Conservation (phyloP, 495 filamentous ascomycete genomes). For the Hypoxylon cercidicola region DNA sequence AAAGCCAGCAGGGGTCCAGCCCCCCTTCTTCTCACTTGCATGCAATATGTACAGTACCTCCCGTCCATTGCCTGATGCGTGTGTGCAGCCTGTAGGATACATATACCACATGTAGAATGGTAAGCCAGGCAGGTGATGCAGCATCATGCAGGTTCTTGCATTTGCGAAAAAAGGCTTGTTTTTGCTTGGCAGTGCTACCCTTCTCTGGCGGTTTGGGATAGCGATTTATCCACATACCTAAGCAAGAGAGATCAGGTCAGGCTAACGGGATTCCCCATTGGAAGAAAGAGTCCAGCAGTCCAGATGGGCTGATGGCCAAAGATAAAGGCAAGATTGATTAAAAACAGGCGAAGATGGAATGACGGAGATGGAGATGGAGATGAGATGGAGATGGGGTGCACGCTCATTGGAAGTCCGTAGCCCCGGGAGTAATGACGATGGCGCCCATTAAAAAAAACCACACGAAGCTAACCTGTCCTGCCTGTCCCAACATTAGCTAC, state of each 20-base stretch:
- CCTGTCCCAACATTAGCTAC: too few species aligned
- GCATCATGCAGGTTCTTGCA: constrained; percentile 37
- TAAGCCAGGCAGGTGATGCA: constrained; percentile 17
- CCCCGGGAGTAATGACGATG: constrained; percentile 28
- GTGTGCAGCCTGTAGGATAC: too few species aligned
- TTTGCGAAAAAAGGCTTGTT: constrained; percentile 42
- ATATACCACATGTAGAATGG: background rate
- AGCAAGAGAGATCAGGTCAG: too few species aligned
- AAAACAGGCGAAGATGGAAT: too few species aligned
- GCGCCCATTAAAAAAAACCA: too few species aligned
- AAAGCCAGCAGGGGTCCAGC: constrained; percentile 19
- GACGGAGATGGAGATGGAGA: too few species aligned
- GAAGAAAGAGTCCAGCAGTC: constrained; percentile 1
- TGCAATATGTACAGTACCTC: constrained; percentile 18
- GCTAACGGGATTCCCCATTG: too few species aligned
- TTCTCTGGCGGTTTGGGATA: too few species aligned
- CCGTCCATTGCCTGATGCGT: background rate
- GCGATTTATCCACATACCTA: too few species aligned
- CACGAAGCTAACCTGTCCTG: background rate
- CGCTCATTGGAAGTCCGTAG: constrained; percentile 25
- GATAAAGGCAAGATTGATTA: too few species aligned
- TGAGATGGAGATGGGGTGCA: too few species aligned
- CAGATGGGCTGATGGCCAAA: constrained; percentile 3
- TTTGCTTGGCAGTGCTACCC: constrained; percentile 34
- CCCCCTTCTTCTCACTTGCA: background rate